Conservation (phyloP, 1,284 basidiomycete species). For the Apiotrichum laibachii region DNA sequence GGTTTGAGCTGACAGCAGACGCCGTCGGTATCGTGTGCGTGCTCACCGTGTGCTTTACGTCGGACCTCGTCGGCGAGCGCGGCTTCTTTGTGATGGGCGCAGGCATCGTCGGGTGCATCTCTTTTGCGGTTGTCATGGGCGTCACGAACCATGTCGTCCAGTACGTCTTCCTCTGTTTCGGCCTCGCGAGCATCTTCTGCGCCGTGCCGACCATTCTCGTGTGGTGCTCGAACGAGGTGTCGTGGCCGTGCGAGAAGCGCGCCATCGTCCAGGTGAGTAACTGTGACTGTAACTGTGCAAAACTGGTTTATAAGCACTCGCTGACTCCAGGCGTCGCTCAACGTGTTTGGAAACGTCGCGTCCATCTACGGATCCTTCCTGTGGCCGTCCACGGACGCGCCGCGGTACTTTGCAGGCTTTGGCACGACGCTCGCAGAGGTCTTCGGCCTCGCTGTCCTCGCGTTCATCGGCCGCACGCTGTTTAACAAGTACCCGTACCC, state of each 20-base stretch:
- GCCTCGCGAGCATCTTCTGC: constrained; percentile 46
- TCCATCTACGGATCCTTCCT: constrained; percentile 46
- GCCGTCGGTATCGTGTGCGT: constrained; percentile 41
- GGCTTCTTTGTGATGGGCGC: constrained; percentile 40
- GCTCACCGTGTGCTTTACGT: constrained; percentile 41
- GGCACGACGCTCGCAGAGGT: constrained; percentile 13
- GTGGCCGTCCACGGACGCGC: constrained; percentile 42
- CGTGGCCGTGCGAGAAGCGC: constrained; percentile 40
- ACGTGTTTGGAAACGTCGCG: constrained; percentile 42
- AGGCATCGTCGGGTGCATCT: constrained; percentile 25
- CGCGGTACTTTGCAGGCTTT: constrained; percentile 39
- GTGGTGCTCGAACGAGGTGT: constrained; percentile 39
- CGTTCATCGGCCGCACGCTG: constrained; percentile 5
- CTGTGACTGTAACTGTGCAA: too few relatives aligned
- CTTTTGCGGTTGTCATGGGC: constrained; percentile 45
- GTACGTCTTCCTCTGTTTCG: constrained; percentile 52
- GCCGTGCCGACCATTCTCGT: constrained; percentile 46
- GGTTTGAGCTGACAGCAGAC: background rate
- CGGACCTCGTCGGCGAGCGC: constrained; percentile 46
- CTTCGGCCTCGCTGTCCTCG: constrained; percentile 6
- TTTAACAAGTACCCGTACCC: constrained; percentile 13
- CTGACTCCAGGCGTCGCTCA: constrained; percentile 9
- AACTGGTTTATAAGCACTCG: too few relatives aligned
- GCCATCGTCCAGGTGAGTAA: constrained; percentile 37
- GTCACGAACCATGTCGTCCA: constrained; percentile 36